A percentile compares a stretch with the other conserved stretches of the same genome.
These are phyloP conservation scores for Gloeopeniophorella convolvens DNA, from an alignment of 768 basidiomycete species.

Conservation along the genomic window DNA sequence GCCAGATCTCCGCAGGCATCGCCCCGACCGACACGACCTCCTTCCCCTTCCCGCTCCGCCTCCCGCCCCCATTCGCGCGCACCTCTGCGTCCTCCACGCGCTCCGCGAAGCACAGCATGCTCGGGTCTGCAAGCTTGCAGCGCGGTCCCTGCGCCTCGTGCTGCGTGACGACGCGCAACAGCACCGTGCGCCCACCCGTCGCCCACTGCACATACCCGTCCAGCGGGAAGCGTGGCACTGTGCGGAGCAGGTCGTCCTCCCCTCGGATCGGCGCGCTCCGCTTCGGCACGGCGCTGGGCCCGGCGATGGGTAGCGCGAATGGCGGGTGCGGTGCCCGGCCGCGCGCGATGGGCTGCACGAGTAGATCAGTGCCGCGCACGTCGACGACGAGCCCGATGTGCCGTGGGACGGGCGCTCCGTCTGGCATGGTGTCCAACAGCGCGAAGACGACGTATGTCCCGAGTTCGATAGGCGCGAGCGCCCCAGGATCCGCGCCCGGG, in stretches of 20 bases:
- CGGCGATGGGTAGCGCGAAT: background rate
- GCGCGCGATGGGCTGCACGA: background rate
- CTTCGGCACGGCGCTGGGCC: background rate
- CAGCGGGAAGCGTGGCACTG: background rate
- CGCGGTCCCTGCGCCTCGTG: background rate
- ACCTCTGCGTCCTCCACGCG: background rate
- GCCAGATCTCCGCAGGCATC: background rate
- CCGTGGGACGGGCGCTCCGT: background rate
- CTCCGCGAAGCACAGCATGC: background rate
- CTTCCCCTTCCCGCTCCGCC: background rate
- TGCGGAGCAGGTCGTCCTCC: background rate
- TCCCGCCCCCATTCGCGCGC: background rate
- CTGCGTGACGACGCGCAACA: background rate
- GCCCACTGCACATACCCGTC: background rate
- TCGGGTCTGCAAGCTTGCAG: constrained; percentile 11
- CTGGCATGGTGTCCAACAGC: background rate
- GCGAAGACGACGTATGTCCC: background rate
- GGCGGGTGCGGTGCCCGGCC: background rate
- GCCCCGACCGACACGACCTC: too few species aligned
- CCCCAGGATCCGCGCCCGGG: too few species aligned
- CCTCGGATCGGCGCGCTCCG: background rate
- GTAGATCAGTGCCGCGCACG: background rate
- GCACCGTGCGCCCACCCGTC: background rate
- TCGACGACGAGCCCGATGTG: background rate
- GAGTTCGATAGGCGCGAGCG: constrained; percentile 2